Conservation (phyloP, 306 rosid genomes). For the Clitoria ternatea region DNA sequence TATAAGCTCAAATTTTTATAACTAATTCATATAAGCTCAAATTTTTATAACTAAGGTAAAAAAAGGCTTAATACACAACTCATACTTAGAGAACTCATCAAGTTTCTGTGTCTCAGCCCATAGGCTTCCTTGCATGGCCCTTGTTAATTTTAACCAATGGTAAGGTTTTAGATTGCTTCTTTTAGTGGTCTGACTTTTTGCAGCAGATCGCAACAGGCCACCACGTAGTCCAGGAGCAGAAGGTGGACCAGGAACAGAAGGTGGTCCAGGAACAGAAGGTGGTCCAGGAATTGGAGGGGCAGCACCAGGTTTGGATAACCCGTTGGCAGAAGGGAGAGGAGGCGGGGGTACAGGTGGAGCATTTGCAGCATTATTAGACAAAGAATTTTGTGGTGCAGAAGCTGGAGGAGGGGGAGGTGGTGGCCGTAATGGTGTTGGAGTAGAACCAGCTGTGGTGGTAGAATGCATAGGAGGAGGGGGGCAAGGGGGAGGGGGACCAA, state of each 20-base stretch:
- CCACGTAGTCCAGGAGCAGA: conserved; percentile 53
- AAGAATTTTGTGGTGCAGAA: conserved; percentile 30
- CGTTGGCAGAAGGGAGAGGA: conserved; percentile 46
- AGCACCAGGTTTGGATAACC: conserved; percentile 39
- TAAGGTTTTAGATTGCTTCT: conserved; percentile 86
- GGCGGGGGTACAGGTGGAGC: conserved; percentile 76
- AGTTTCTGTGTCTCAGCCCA: conserved; percentile 92
- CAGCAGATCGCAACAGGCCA: conserved; percentile 47
- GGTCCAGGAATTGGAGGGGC: conserved; percentile 72
- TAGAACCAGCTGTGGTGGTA: conserved; percentile 29
- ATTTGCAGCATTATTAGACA: conserved; percentile 21
- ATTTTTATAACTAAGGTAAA: conserved; percentile 18
- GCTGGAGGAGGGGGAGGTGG: conserved; percentile 65
- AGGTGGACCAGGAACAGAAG: conserved; percentile 83
- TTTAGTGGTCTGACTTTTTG: conserved; percentile 48
- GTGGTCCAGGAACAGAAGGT: conserved; percentile 75
- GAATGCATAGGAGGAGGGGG: conserved; percentile 52
- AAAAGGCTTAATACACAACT: conserved; percentile 20
- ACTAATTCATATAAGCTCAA: conserved; percentile 16
- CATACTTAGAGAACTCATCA: conserved; percentile 80
- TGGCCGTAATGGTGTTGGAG: conserved; percentile 34
- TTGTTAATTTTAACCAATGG: conserved; percentile 92
- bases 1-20: conserved; percentile 13
- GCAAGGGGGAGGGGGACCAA: conserved; percentile 47
- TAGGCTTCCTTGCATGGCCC: conserved; percentile 95